Percentiles rank a stretch among this genome's conserved stretches.
Conservation (phyloP, 148 eudicot species). For the Arbutus unedo region DNA sequence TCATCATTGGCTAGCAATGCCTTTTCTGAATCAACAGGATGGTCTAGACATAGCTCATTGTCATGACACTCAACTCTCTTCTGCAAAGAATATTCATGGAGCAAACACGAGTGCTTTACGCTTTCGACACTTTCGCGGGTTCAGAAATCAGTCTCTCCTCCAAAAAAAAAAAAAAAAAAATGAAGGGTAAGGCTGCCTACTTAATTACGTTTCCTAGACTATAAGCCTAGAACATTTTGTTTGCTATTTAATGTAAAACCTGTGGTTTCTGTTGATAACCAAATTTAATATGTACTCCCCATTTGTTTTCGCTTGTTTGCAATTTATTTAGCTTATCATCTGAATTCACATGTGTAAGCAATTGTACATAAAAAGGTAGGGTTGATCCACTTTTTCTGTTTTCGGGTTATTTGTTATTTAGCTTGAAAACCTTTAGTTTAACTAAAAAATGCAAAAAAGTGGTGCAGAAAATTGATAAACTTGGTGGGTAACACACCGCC, state of each 20-base stretch:
- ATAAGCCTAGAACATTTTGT: too few species aligned
- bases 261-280: not conserved
- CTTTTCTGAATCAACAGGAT: not conserved
- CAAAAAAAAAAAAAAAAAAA: not conserved
- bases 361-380: not conserved
- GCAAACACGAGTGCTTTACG: not conserved
- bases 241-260: too few species aligned
- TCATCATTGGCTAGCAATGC: not conserved
- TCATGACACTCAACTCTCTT: not conserved
- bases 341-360: not conserved
- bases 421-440: not conserved
- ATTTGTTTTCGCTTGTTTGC: not conserved
- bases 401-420: not conserved
- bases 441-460: not conserved
- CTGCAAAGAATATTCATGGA: not conserved
- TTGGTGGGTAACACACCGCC: slow-evolving; percentile 25
- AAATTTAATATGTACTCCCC: not conserved
- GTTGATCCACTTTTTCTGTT: not conserved
- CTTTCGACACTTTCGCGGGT: not conserved
- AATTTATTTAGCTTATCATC: not conserved
- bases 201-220: too few species aligned
- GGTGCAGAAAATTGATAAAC: slow-evolving; percentile 1
- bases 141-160: not conserved
- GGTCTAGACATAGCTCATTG: not conserved
- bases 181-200: not conserved